These are phyloP conservation scores for Candida germanica DNA, from an alignment of 805 yeast genomes.

Conservation along the genomic window DNA sequence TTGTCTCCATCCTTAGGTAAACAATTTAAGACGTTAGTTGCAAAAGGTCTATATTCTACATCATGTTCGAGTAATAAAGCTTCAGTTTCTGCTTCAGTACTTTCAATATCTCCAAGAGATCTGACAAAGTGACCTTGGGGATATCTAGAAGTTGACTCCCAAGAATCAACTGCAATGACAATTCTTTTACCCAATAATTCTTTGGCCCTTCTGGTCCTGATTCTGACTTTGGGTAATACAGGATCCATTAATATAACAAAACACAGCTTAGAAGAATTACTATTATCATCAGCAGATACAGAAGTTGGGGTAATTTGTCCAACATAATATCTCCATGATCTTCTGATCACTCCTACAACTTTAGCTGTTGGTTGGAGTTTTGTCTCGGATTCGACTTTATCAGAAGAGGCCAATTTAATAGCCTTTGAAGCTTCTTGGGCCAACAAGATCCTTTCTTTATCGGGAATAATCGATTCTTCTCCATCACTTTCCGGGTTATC, in stretches of 20 bases:
- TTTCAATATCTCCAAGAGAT: conserved; percentile 83
- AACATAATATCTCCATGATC: conserved; percentile 95
- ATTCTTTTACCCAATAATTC: conserved; percentile 86
- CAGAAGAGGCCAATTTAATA: conserved; percentile 45
- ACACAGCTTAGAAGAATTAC: conserved; percentile 72
- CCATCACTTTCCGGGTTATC: conserved; percentile 54
- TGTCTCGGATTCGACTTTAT: conserved; percentile 25
- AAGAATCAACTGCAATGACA: conserved; percentile 86
- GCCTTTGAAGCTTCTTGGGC: conserved; percentile 74
- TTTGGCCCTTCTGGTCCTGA: conserved; percentile 80
- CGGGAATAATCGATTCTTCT: conserved; percentile 46
- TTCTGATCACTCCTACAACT: conserved; percentile 80
- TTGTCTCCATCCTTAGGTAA: conserved; percentile 89
- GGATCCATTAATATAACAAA: conserved; percentile 88
- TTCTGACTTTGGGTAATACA: conserved; percentile 80
- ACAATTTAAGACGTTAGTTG: conserved; percentile 87
- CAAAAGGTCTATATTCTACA: conserved; percentile 93
- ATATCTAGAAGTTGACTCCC: conserved; percentile 80
- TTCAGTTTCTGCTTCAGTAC: conserved; percentile 93
- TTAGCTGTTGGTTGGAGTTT: conserved; percentile 87
- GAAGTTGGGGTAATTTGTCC: conserved; percentile 87
- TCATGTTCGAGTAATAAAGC: conserved; percentile 92
- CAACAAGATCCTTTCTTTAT: conserved; percentile 66
- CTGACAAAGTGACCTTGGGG: conserved; percentile 97
- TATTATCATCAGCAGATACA: conserved; percentile 48